A percentile compares a stretch with the other conserved stretches of the same genome.
Evolutionary conservation across 75 land plant genomes (phyloP).

Genomic region (Pinus taeda): DNA sequence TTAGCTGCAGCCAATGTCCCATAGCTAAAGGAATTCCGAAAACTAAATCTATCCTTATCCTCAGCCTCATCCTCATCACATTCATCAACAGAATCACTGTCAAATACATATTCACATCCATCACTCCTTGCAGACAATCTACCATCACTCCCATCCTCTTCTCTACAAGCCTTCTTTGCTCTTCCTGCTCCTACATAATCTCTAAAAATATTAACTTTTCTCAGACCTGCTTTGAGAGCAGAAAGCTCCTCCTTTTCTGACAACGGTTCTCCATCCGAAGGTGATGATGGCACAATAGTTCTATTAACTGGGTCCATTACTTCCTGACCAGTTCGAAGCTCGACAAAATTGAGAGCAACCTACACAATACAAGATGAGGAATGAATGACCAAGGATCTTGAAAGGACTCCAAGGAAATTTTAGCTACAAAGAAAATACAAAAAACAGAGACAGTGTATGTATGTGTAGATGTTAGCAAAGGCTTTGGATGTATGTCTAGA

Average conservation of each 20-base stretch:
- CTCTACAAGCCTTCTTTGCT: slow-evolving; percentile 42
- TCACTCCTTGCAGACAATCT: slow-evolving; percentile 53
- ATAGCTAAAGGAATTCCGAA: slow-evolving; percentile 71
- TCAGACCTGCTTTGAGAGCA: slow-evolving; percentile 55
- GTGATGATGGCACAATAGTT: slow-evolving; percentile 34
- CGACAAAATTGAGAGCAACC: slow-evolving; percentile 62
- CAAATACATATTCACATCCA: slow-evolving; percentile 49
- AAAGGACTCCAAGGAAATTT: too few species aligned
- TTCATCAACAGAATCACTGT: slow-evolving; percentile 61
- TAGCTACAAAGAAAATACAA: too few species aligned
- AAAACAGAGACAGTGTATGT: too few species aligned
- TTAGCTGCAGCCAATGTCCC: slow-evolving; percentile 75
- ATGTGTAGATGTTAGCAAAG: too few species aligned
- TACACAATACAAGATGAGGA: slow-evolving; percentile 9
- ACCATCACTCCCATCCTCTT: slow-evolving; percentile 54
- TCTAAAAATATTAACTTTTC: slow-evolving; percentile 48
- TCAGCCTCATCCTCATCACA: slow-evolving; percentile 46
- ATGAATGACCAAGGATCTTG: too few species aligned
- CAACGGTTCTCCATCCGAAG: slow-evolving; percentile 31
- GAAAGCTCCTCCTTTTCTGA: slow-evolving; percentile 70
- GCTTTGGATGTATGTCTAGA: too few species aligned
- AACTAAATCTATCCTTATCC: slow-evolving; percentile 31
- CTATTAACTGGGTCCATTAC: slow-evolving; percentile 45
- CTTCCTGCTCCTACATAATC: slow-evolving; percentile 42
- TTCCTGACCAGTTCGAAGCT: slow-evolving; percentile 47